Conservation (phyloP, 306 rosid genomes). For the Hippophae rhamnoides region DNA sequence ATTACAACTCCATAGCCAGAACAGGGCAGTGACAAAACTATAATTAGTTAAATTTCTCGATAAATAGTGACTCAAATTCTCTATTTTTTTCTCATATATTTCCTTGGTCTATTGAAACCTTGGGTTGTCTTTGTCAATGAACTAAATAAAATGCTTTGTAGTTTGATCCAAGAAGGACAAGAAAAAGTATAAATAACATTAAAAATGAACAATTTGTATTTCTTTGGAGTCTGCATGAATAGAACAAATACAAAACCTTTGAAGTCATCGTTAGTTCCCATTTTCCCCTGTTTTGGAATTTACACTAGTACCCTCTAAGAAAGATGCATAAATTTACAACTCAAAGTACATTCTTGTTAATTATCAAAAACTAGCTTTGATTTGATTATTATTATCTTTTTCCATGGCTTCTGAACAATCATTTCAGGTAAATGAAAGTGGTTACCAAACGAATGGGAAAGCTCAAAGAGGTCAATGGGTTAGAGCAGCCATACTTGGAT, state of each 20-base stretch:
- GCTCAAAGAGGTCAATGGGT: conserved; percentile 15
- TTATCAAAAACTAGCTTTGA: not conserved
- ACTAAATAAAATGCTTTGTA: no score
- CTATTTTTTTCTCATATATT: no score
- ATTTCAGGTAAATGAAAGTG: conserved; percentile 5
- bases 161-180: no score
- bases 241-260: conserved; percentile 1
- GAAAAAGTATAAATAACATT: no score
- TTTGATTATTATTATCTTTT: not conserved
- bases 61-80: no score
- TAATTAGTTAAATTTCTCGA: no score
- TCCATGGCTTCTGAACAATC: conserved; percentile 12
- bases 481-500: conserved; percentile 13
- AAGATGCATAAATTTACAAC: no score
- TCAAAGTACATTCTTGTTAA: not conserved
- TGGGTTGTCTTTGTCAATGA: no score
- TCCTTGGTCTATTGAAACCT: no score
- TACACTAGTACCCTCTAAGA: conserved; percentile 1
- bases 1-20: no score
- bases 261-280: conserved; percentile 1
- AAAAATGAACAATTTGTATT: no score
- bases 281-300: not conserved
- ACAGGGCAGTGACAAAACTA: no score
- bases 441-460: not conserved
- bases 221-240: not conserved